Evolutionary conservation across 768 basidiomycete genomes (phyloP), one percentile per base, ranked within the genome.

Genomic region (Collybiopsis luxurians): DNA sequence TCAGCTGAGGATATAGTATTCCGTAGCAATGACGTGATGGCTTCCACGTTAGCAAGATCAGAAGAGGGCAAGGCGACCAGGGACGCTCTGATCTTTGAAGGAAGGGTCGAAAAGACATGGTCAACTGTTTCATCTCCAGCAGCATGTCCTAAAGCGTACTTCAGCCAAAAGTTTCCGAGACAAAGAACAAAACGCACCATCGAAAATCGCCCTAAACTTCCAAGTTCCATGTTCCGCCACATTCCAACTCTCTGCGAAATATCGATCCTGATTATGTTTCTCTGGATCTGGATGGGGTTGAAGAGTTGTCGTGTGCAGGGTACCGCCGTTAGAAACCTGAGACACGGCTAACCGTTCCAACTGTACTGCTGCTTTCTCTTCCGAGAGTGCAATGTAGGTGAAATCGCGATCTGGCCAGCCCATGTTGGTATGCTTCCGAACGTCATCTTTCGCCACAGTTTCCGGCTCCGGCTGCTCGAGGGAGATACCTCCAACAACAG

Each of bases 161-260:
- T 38, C 13, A 53, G 5, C 3, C 72, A 77, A 60, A 79, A 79
- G 21, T 77, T 77, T 77, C 56, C 31, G 21, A 27, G 50, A 28
- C 19, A 11, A 34, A 39, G 47, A 36, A 34, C 39, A n/a, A n/a
- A n/a, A 40, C 53, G 39, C 26, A 75, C 81, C 81, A 56, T 83
- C 82, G 58, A 81, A 79, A 17, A 82, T 63, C 21, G 71, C 79
- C 26, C 75, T 71, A 54, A 82, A 79, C 2, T 64, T 62, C 79
- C 81, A 82, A 9, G 74, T 75, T 38, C 54, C 45, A 36, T 46
- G 15, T 4, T 45, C 53, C 15, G 26, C 26, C 28, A 53, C 15
- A 43, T 43, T 27, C 53, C 53, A 53, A 46, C 79, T 69, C 30
- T 73, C 63, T 42, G 78, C 68, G 21, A 72, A 65, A 60, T 70